Evolutionary conservation across 2,329 filamentous ascomycete species (phyloP), one percentile per base, ranked within the genome.

Genomic region (Aspergillus fijiensis): DNA sequence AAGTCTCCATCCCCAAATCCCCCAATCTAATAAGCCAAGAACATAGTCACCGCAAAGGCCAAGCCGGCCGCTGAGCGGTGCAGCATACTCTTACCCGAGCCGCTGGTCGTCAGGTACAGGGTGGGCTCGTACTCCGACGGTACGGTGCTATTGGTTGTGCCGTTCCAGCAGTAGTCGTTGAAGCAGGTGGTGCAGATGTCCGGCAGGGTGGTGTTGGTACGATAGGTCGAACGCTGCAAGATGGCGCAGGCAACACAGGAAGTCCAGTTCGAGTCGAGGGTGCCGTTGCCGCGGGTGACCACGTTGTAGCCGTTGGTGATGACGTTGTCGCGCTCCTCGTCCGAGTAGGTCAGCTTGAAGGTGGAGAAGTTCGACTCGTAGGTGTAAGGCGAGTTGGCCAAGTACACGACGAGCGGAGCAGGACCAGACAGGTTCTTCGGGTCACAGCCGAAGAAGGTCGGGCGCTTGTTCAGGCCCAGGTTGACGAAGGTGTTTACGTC

Each of bases 201-300:
- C 0, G 94, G 94, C 1, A 93, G 82, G 0, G 78, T 63, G 0
- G 89, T 89, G 19, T 82, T 81, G 0, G 91, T 94, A 53, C 91
- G 84, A 62, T 86, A 81, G 65, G 95, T 85, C 66, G 88, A 92
- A 62, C 94, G 85, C 56, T 84, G 85, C 16, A 98, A 82, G 45
- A 96, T 87, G 5, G 94, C 95, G 76, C 95, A 99, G 23, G 88
- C 92, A 4, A 96, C 89, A 68, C 94, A 99, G 1, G 86, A 82
- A 0, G 89, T 82, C 94, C 95, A 99, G 63, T 89, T 76, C 3
- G 77, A 68, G 72, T 96, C 89, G 3, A 88, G 72, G 0, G 91
- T 93, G 53, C 83, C 85, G 77, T 98, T 97, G 55, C 85, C 91
- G 80, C 89, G 88, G 0, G 93, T 97, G 2, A 85, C 93, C 19